These are phyloP conservation scores for Fonsecaea pedrosoi DNA, from an alignment of 2,329 filamentous ascomycete genomes.

Conservation along the genomic window DNA sequence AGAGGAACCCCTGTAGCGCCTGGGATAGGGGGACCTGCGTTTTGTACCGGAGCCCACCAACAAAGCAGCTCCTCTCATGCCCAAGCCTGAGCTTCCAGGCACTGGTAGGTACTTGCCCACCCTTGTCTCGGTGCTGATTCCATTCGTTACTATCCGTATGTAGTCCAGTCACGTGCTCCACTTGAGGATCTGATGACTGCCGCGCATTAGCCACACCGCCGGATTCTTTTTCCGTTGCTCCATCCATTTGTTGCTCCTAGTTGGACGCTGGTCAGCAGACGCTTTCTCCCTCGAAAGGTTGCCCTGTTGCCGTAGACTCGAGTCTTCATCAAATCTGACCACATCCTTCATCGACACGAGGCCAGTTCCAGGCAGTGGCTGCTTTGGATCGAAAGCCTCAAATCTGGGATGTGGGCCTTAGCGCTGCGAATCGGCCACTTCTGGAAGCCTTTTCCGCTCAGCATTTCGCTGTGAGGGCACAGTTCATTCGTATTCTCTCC, in stretches of 20 bases:
- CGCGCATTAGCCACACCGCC: background rate
- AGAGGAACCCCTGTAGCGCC: too few species aligned
- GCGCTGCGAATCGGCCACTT: background rate
- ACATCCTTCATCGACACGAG: background rate
- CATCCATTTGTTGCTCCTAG: background rate
- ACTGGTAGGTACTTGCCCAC: background rate
- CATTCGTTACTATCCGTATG: background rate
- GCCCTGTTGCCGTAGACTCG: background rate
- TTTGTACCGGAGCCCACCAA: too few species aligned
- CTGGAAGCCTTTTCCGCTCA: slow-evolving; percentile 3
- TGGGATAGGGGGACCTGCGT: too few species aligned
- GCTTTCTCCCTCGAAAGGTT: background rate
- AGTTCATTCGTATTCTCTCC: background rate
- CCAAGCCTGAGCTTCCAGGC: too few species aligned
- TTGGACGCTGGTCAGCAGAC: background rate
- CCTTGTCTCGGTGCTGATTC: background rate
- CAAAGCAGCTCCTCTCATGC: too few species aligned
- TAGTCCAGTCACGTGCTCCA: background rate
- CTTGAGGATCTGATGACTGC: background rate
- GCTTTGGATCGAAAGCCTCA: background rate
- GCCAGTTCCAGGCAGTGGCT: background rate
- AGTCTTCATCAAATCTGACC: background rate
- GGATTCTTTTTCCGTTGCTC: background rate
- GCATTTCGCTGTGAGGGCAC: background rate
- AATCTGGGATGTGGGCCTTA: background rate